These are phyloP conservation scores for Fusarium denticulatum DNA, from an alignment of 2,329 filamentous ascomycete species.

Conservation along the genomic window DNA sequence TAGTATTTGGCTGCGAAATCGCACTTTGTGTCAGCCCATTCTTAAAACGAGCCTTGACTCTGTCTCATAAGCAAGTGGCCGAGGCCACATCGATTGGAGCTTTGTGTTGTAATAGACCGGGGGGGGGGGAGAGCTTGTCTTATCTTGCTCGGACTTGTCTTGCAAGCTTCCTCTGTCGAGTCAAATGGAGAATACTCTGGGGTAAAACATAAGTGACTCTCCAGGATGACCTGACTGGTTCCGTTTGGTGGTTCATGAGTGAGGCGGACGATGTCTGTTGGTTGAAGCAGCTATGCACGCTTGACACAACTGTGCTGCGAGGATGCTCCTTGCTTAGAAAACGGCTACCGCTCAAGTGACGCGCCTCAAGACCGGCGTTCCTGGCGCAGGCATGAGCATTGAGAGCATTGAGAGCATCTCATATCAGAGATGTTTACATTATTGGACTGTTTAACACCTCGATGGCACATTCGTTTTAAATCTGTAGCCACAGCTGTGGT, in stretches of 20 bases:
- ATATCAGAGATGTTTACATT: neutral
- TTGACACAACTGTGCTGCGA: conserved; percentile 3
- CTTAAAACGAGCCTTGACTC: neutral
- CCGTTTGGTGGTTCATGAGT: neutral
- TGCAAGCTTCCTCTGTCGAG: neutral
- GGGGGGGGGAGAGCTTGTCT: neutral
- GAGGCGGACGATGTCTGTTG: neutral
- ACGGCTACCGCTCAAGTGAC: neutral
- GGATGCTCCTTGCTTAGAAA: conserved; percentile 5
- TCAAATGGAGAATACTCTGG: conserved; percentile 1
- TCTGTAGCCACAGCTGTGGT: neutral
- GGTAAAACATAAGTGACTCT: neutral
- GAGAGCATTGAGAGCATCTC: neutral
- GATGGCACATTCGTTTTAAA: neutral
- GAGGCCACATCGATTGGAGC: conserved; percentile 6
- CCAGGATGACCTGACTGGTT: neutral
- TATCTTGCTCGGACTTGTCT: neutral
- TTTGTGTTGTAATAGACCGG: conserved; percentile 1
- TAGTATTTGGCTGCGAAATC: conserved; percentile 1
- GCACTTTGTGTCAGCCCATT: conserved; percentile 12
- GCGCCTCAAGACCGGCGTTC: neutral
- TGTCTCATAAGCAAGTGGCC: neutral
- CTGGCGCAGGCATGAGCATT: neutral
- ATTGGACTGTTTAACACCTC: neutral
- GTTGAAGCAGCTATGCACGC: neutral